phyloP scores from a whole-genome alignment of 208 protist species.

The Novymonas esmeraldas region DNA sequence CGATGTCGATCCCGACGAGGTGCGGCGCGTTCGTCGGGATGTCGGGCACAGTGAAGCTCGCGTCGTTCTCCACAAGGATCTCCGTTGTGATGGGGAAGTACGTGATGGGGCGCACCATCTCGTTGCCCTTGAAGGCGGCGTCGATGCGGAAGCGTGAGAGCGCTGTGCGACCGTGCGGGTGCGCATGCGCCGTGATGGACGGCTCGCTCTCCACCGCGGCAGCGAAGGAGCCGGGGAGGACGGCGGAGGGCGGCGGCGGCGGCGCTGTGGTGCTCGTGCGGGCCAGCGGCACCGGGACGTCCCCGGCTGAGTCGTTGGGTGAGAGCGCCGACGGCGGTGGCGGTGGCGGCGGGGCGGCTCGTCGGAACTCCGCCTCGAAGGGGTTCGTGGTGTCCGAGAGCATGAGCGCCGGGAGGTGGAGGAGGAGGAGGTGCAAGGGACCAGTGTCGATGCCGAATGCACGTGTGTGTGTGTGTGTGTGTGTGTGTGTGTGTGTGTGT shows the following conservation, averaged over 20 bases:
- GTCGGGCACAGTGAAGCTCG: conserved; percentile 44
- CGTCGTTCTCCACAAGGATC: conserved; percentile 51
- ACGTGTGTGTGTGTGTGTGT: not conserved
- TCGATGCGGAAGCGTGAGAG: conserved; percentile 61
- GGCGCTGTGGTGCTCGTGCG: not conserved
- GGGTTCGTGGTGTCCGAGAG: conserved; percentile 22
- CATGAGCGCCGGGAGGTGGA: conserved; percentile 7
- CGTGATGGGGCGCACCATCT: conserved; percentile 64
- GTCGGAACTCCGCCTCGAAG: conserved; percentile 34
- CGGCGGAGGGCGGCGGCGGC: not conserved
- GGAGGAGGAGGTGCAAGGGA: not conserved
- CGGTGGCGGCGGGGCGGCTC: conserved; percentile 4
- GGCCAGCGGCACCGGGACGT: conserved; percentile 7
- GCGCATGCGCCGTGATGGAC: conserved; percentile 9
- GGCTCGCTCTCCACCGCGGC: conserved; percentile 5
- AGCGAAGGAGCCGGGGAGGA: conserved; percentile 5
- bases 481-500: not conserved
- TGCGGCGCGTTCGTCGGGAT: conserved; percentile 53
- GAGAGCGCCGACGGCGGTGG: not conserved
- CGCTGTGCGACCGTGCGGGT: conserved; percentile 20
- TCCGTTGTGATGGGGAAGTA: conserved; percentile 75
- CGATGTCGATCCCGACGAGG: conserved; percentile 36
- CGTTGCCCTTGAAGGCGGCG: conserved; percentile 46
- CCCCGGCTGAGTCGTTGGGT: not conserved
- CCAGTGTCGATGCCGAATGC: not conserved